Percentiles rank a stretch among this genome's conserved stretches.
phyloP scores from a whole-genome alignment of 2,329 filamentous ascomycete genomes.

The Epichloe hybrida region DNA sequence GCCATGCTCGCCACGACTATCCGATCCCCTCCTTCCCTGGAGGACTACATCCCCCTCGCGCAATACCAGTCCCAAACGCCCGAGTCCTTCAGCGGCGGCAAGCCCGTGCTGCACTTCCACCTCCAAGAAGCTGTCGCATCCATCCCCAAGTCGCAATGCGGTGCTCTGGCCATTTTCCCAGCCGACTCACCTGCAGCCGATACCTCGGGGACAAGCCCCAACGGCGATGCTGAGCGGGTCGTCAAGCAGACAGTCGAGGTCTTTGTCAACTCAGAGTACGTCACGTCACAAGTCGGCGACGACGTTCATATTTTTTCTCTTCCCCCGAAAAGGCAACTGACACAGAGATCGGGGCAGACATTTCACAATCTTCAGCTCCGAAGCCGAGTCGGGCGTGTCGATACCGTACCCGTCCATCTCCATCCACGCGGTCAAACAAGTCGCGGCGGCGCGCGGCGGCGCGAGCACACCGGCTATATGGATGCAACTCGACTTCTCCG shows the following conservation, averaged over 20 bases:
- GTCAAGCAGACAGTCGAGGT: conserved; percentile 38
- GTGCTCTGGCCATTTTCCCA: conserved; percentile 40
- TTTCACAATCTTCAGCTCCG: conserved; percentile 50
- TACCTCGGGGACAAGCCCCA: conserved; percentile 10
- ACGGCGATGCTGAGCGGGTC: conserved; percentile 21
- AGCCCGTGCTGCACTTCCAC: conserved; percentile 57
- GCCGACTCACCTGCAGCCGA: conserved; percentile 22
- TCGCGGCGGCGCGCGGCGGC: conserved; percentile 23
- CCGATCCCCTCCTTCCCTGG: conserved; percentile 37
- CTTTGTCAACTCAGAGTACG: conserved; percentile 45
- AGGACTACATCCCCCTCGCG: conserved; percentile 49
- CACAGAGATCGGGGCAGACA: conserved; percentile 10
- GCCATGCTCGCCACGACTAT: conserved; percentile 42
- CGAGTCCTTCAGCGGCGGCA: conserved; percentile 55
- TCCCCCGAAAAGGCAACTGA: neutral
- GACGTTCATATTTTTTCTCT: too few relatives aligned
- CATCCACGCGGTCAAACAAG: conserved; percentile 59
- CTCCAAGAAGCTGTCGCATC: conserved; percentile 42
- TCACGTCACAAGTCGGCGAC: neutral
- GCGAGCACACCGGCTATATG: conserved; percentile 38
- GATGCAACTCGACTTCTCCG: conserved; percentile 54
- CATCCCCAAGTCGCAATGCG: conserved; percentile 39
- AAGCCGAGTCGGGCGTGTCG: conserved; percentile 44
- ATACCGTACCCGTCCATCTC: conserved; percentile 65
- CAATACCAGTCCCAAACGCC: conserved; percentile 64